Evolutionary conservation across 495 filamentous ascomycete genomes (phyloP), one percentile per base, ranked within the genome.

Genomic region (Xylaria cubensis): DNA sequence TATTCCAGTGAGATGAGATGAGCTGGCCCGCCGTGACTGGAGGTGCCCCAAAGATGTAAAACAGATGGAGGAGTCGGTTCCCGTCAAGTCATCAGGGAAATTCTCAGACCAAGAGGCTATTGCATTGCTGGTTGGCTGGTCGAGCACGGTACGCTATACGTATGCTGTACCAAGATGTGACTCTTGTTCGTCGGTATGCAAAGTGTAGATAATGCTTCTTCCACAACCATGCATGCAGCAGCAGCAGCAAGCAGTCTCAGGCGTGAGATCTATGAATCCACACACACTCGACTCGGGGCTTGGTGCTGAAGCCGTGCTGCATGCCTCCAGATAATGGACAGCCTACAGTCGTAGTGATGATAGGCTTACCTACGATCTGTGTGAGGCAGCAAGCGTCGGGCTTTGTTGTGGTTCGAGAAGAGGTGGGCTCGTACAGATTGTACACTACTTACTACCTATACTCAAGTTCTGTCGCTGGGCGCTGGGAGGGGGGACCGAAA

Each of bases 371-470:
- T 21, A 39, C 58, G 17, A 61, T 61, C 32, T 59, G 56, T 51
- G 66, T 56, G 50, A 41, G 67, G 55, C 67, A 53, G 44, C 44
- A 46, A 51, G 44, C 64, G 21, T 63, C 19, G 61, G 53, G 44
- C 58, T 50, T 55, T 71, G 58, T 64, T 71, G 58, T 71, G 69
- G 59, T 65, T 55, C 61, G 51, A 53, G 48, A 41, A 64, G 61
- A 51, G 50, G 41, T 53, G 63, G 62, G 32, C 62, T 64, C 41
- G 44, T 66, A 44, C 61, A 64, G n/a, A 64, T 42, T 29, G 39
- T 44, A 34, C n/a, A n/a, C n/a, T n/a, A n/a, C 12, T 15, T 26
- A 19, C 34, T 61, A 64, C 15, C 26, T 29, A 29, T 29, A 29
- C 26, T 29, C 26, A 29, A 42, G n/a, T 44, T 39, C 39, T 44